These are phyloP conservation scores for Trichosanthes truncata DNA, from an alignment of 306 rosid species.

Conservation along the genomic window DNA sequence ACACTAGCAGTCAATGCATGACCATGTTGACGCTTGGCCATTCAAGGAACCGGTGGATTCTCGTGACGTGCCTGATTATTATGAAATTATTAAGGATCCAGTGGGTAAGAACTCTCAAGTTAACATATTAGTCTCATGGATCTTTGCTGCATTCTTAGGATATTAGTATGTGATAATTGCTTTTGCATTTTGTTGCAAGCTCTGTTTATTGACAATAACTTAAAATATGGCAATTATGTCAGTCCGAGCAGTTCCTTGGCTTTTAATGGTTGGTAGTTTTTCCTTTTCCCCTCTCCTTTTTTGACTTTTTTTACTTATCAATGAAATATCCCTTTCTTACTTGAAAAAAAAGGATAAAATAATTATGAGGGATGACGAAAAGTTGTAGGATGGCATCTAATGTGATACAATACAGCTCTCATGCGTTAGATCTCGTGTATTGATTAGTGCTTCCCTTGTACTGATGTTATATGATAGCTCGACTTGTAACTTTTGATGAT, in stretches of 20 bases:
- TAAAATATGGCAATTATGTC: not conserved
- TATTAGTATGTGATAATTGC: not conserved
- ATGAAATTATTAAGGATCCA: conserved; percentile 89
- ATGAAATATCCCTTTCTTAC: not conserved
- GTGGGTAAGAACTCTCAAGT: conserved; percentile 47
- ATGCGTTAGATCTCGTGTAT: not conserved
- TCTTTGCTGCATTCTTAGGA: not conserved
- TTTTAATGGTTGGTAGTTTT: not conserved
- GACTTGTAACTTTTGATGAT: not conserved
- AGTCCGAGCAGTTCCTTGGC: not conserved
- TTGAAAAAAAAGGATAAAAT: not conserved
- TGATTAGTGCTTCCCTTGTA: not conserved
- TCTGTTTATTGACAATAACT: not conserved
- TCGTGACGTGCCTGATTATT: conserved; percentile 94
- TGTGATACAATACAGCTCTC: not conserved
- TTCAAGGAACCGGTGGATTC: conserved; percentile 93
- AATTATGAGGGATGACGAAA: not conserved
- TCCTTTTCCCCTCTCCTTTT: not conserved
- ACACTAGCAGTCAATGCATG: conserved; percentile 56
- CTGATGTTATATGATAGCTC: not conserved
- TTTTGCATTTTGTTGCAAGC: not conserved
- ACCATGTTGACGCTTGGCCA: conserved; percentile 92
- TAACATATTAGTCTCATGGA: not conserved
- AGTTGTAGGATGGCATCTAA: not conserved
- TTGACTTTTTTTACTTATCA: not conserved